Evolutionary conservation across 805 yeast species (phyloP).

Genomic region (Saturnispora kantuleensis): DNA sequence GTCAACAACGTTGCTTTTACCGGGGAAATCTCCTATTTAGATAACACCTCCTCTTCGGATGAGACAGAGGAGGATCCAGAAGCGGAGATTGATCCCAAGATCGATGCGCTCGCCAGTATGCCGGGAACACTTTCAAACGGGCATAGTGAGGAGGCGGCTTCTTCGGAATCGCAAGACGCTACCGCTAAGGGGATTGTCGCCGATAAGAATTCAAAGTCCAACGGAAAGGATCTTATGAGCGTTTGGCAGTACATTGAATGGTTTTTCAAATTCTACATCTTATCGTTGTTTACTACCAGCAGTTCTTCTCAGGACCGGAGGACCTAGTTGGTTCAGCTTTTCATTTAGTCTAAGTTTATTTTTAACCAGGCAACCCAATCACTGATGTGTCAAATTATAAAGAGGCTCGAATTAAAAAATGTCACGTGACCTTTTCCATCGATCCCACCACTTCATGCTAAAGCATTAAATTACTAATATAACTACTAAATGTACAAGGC

Average conservation of each 20-base stretch:
- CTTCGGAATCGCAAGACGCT: no score
- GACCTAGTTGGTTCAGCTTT: no score
- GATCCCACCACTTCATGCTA: neutral
- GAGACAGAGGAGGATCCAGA: neutral
- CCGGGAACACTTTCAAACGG: no score
- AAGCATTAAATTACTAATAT: neutral
- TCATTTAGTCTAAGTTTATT: no score
- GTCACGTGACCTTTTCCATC: neutral
- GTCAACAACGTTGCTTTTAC: constrained; percentile 19
- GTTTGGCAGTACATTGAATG: constrained; percentile 13
- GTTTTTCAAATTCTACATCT: constrained; percentile 14
- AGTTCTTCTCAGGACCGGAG: neutral
- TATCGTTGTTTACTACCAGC: constrained; percentile 13
- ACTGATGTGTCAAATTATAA: no score
- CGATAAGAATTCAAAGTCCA: no score
- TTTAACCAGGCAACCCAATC: no score
- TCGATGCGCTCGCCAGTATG: no score
- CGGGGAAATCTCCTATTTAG: neutral
- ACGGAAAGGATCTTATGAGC: neutral
- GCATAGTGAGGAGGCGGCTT: no score
- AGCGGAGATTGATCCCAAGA: no score
- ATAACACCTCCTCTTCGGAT: neutral
- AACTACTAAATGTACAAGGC: neutral
- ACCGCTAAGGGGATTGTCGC: no score
- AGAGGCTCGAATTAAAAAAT: no score